Base-by-base conservation (phyloP, 305 asterid genomes). In the Striga hermonthica region DNA sequence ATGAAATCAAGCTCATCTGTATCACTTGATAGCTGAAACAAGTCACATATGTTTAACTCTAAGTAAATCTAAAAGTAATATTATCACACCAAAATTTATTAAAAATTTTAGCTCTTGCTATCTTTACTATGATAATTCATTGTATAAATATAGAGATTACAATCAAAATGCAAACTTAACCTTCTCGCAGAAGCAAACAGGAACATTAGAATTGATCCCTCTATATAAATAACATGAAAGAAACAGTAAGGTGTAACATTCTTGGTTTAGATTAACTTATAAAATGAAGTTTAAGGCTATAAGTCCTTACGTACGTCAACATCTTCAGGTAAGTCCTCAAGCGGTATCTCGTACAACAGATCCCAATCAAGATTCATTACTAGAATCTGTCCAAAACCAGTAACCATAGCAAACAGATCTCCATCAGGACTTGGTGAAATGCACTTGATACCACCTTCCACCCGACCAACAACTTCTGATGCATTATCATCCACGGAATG, bases 371-470 rank as follows among this genome's bases (percentile, higher is more conserved):
- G 94, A 70, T 86, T 90, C 98, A 90, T 92, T 74, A 87, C 76
- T 13, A 93, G 83, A 70, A 93, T 77, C 79, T 86, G 95, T 68
- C 96, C 86, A 72, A 90, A 88, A 64, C 97, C 98, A 71, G 90
- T 87, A 55, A 86, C 45, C 71, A 93, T 70, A 72, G 84, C 94
- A 69, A 90, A 84, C 66, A 87, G 79, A 81, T 90, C 97, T 72
- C 97, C 98, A 80, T 93, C 97, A 4, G 98, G 98, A 78, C 98
- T 93, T 45, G 94, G 92, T 16, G 98, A 87, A 79, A 93, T 82
- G 83, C 96, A 90, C 73, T 74, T 78, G 22, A 93, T 87, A 65
- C 98, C 98, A 71, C 98, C 98, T 73, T 93, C 96, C 62, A 93
- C 91, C 59, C 72, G 86, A 70, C 98, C 98, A 69, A 90, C 98